Evolutionary conservation across 2,329 filamentous ascomycete genomes (phyloP).

Genomic region (Colletotrichum godetiae): DNA sequence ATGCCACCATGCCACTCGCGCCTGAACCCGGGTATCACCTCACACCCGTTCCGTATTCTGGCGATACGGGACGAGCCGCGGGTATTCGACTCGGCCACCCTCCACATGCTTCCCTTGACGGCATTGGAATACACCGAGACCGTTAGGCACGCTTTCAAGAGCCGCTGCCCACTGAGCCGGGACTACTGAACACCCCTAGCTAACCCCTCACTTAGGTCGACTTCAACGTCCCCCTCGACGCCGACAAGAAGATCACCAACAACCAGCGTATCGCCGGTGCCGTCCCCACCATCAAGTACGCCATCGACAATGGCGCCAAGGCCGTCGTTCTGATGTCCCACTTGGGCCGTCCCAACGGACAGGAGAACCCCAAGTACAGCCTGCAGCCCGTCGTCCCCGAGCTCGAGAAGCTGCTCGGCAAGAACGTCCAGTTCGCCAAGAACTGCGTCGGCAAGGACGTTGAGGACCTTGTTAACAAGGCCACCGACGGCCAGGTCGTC

Average conservation of each 20-base stretch:
- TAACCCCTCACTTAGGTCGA: conserved; percentile 76
- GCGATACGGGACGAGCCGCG: conserved; percentile 32
- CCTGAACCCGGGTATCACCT: conserved; percentile 25
- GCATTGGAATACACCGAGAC: conserved; percentile 9
- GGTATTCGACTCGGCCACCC: conserved; percentile 16
- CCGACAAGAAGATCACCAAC: conserved; percentile 95
- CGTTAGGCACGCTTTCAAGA: background rate
- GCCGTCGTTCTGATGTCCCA: conserved; percentile 98
- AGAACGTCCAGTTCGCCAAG: conserved; percentile 86
- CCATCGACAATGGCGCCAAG: conserved; percentile 90
- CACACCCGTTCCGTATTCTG: conserved; percentile 32
- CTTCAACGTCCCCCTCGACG: conserved; percentile 99
- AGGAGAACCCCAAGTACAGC: conserved; percentile 91
- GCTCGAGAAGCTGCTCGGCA: conserved; percentile 89
- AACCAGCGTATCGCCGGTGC: conserved; percentile 98
- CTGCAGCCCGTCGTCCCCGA: conserved; percentile 91
- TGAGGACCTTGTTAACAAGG: conserved; percentile 89
- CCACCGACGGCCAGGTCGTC: conserved; percentile 83
- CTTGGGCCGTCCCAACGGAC: conserved; percentile 93
- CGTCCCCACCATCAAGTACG: conserved; percentile 94
- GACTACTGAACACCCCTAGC: conserved; percentile 27
- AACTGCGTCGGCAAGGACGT: conserved; percentile 92
- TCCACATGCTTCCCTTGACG: background rate
- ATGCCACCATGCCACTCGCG: conserved; percentile 29
- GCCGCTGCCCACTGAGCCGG: background rate